Evolutionary conservation across 176 grass and related monocot species (phyloP).

Genomic region (Oryza coarctata): DNA sequence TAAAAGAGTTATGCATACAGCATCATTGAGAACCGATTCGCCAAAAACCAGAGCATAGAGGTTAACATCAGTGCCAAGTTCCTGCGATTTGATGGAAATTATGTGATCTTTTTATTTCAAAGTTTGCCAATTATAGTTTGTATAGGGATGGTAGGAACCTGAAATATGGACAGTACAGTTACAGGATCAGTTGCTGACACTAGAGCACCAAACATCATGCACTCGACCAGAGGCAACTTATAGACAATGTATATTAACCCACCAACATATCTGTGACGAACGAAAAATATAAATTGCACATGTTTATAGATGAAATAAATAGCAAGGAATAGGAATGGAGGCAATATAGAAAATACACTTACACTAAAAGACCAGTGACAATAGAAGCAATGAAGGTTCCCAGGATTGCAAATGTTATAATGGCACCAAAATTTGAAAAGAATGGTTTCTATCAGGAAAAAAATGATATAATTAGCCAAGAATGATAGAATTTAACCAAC

Average conservation of each 20-base stretch:
- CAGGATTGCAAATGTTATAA: conserved; percentile 89
- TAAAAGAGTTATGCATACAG: conserved; percentile 50
- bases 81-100: conserved; percentile 47
- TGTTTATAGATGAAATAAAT: conserved; percentile 8
- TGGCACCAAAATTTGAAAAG: conserved; percentile 94
- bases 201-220: conserved; percentile 98
- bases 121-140: not conserved
- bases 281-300: conserved; percentile 5
- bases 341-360: conserved; percentile 38
- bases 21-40: conserved; percentile 93
- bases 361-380: conserved; percentile 82
- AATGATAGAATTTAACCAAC: conserved; percentile 1
- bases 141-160: conserved; percentile 51
- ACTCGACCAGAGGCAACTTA: conserved; percentile 82
- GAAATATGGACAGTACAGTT: conserved; percentile 94
- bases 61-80: conserved; percentile 88
- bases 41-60: conserved; percentile 96
- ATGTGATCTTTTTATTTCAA: conserved; percentile 10
- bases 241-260: conserved; percentile 80
- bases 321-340: conserved; percentile 16
- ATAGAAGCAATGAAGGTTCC: conserved; percentile 92
- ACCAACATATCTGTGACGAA: conserved; percentile 63
- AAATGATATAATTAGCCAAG: not conserved
- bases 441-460: conserved; percentile 73
- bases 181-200: conserved; percentile 98